Conservation (phyloP, 306 rosid species). For the Heteromeles arbutifolia region DNA sequence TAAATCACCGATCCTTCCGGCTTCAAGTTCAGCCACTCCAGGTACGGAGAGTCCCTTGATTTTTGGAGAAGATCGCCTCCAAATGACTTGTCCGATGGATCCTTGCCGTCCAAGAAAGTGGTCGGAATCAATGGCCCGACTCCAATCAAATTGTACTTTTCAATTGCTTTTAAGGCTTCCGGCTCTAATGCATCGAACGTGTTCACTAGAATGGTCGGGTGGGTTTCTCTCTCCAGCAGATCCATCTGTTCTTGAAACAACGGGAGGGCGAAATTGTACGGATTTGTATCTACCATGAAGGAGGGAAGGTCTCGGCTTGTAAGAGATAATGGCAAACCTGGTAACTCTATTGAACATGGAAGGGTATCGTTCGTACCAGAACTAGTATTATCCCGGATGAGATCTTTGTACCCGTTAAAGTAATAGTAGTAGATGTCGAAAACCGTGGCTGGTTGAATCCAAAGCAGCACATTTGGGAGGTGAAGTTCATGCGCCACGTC, state of each 20-base stretch:
- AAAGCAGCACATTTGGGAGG: slow-evolving; percentile 22
- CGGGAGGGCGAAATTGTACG: neutral
- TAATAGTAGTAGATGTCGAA: slow-evolving; percentile 27
- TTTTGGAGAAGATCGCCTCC: slow-evolving; percentile 3
- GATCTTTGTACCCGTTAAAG: slow-evolving; percentile 20
- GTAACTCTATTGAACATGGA: neutral
- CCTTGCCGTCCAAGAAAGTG: slow-evolving; percentile 5
- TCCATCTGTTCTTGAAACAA: slow-evolving; percentile 8
- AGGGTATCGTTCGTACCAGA: too few species aligned
- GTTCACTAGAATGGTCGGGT: slow-evolving; percentile 22
- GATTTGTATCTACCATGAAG: slow-evolving; percentile 9
- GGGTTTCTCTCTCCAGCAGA: neutral
- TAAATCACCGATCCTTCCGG: slow-evolving; percentile 13
- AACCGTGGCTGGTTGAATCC: slow-evolving; percentile 39
- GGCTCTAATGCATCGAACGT: slow-evolving; percentile 24
- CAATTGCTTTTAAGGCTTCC: slow-evolving; percentile 15
- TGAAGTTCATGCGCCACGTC: slow-evolving; percentile 12
- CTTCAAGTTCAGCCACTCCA: slow-evolving; percentile 23
- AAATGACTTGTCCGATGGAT: neutral
- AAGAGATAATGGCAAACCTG: slow-evolving; percentile 20
- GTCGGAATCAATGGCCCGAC: slow-evolving; percentile 26
- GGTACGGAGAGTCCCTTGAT: neutral
- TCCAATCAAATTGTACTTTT: slow-evolving; percentile 9
- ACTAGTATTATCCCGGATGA: neutral
- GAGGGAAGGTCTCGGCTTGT: slow-evolving; percentile 28